A percentile compares a stretch with the other conserved stretches of the same genome.
Conservation (phyloP, 495 filamentous ascomycete species). For the Xylaria intraflava region DNA sequence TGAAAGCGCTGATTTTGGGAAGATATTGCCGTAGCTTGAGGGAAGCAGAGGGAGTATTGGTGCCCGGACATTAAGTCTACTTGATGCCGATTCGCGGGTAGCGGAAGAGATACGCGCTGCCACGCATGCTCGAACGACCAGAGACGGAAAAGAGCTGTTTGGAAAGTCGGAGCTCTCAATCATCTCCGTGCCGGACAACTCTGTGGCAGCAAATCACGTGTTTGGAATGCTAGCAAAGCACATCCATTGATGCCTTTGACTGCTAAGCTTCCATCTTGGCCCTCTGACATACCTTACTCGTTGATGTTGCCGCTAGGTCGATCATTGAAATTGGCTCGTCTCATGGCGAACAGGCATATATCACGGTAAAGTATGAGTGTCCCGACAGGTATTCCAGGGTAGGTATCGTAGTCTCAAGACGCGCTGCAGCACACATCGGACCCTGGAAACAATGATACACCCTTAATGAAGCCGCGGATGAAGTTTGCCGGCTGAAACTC, state of each 20-base stretch:
- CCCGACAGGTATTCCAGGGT: slow-evolving; percentile 30
- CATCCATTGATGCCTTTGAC: slow-evolving; percentile 51
- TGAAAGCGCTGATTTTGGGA: slow-evolving; percentile 6
- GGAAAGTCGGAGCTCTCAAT: slow-evolving; percentile 38
- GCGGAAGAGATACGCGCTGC: slow-evolving; percentile 46
- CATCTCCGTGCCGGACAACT: slow-evolving; percentile 56
- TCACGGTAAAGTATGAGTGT: background rate
- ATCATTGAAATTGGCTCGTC: slow-evolving; percentile 33
- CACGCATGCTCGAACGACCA: slow-evolving; percentile 13
- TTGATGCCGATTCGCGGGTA: slow-evolving; percentile 40
- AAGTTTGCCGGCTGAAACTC: background rate
- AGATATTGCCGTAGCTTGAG: slow-evolving; percentile 36
- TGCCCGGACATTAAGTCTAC: slow-evolving; percentile 41
- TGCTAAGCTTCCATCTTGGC: slow-evolving; percentile 39
- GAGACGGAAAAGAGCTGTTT: background rate
- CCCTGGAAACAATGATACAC: slow-evolving; percentile 35
- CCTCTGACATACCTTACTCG: slow-evolving; percentile 51
- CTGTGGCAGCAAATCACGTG: slow-evolving; percentile 43
- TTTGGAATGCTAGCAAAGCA: slow-evolving; percentile 54
- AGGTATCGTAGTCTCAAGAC: slow-evolving; percentile 36
- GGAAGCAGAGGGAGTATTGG: slow-evolving; percentile 55
- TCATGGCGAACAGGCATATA: background rate
- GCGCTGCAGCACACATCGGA: slow-evolving; percentile 33
- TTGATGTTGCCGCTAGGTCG: slow-evolving; percentile 48
- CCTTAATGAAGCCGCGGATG: background rate